Base-by-base conservation (phyloP, 2,329 filamentous ascomycete genomes). In the Clarireedia hainanense region DNA sequence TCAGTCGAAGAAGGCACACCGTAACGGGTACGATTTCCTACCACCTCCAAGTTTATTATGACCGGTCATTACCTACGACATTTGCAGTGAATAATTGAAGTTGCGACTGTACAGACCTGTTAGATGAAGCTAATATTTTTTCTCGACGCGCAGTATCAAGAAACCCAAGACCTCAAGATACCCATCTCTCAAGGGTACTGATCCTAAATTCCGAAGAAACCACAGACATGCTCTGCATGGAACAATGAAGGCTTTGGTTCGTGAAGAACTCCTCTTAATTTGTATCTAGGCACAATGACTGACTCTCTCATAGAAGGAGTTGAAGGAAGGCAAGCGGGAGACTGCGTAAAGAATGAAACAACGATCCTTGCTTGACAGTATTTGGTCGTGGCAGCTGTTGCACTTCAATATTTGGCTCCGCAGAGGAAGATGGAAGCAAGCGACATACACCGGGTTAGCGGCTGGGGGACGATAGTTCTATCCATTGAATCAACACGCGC, bases 171-270 rank as follows among this genome's bases (percentile, higher is more conserved):
- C 94, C 74, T 85, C 91, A 79, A 85, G 94, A 82, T 99, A 99
- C 82, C 94, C 94, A 67, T 97, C 92, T 70, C 87, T 99, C 73
- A 96, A 96, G 76, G 94, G 94, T 72, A 94, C 90, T 76, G 94
- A 99, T 80, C 91, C 94, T 75, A 99, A 99, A 86, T 99, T 99
- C 85, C 88, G 94, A 78, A 88, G 94, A 80, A 99, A 99, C 85
- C 94, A 99, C 83, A 90, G 91, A 83, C 92, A 99, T 85, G 94
- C 94, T 77, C 91, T 97, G 65, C 94, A 97, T 83, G 94, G 94
- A 76, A 99, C 91, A 75, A 91, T 89, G 83, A 95, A 89, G 82
- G 94, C 94, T 75, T 80, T 99, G 81, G 92, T 97, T 45, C 27
- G 34, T 34, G 10, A 12, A 34, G 10, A 34, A 12, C 30, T 34